A percentile compares a stretch with the other conserved stretches of the same genome.
Evolutionary conservation across 805 yeast species (phyloP).

Genomic region (Cyberlindnera maritima): DNA sequence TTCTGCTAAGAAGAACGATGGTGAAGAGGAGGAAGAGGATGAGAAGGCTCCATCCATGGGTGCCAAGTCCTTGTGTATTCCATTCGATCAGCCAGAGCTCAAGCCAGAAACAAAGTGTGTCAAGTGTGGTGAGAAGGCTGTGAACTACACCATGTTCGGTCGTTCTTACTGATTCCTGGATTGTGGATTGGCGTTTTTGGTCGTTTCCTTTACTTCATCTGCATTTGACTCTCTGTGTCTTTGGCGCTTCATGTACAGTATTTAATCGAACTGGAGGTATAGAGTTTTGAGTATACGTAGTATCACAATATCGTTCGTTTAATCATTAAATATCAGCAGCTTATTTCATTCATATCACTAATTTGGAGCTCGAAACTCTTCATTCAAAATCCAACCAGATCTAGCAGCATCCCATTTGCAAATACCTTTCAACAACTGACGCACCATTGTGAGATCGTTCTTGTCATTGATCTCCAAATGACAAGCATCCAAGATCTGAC

Average conservation of each 20-base stretch:
- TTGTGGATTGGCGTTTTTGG: not conserved
- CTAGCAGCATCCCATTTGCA: slow-evolving; percentile 61
- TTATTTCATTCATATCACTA: not conserved
- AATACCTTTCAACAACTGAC: slow-evolving; percentile 66
- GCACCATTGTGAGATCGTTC: slow-evolving; percentile 54
- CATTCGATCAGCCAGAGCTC: slow-evolving; percentile 85
- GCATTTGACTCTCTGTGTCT: not conserved
- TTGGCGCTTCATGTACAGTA: slow-evolving; percentile 4
- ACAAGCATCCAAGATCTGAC: slow-evolving; percentile 41
- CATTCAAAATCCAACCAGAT: slow-evolving; percentile 65
- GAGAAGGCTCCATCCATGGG: slow-evolving; percentile 99
- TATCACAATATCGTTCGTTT: not conserved
- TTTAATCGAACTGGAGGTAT: slow-evolving; percentile 1
- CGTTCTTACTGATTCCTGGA: slow-evolving; percentile 68
- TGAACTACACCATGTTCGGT: slow-evolving; percentile 91
- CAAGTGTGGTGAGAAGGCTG: slow-evolving; percentile 74
- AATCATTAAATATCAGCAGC: not conserved
- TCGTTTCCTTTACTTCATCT: not conserved
- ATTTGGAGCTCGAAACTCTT: slow-evolving; percentile 41
- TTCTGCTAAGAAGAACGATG: slow-evolving; percentile 71
- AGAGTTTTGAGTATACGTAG: not conserved
- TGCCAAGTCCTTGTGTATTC: slow-evolving; percentile 97
- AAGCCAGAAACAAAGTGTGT: slow-evolving; percentile 82
- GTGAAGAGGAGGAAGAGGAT: slow-evolving; percentile 83
- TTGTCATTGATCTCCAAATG: slow-evolving; percentile 41